Conservation (phyloP, 768 basidiomycete species). For the Phaeotremella fagi region DNA sequence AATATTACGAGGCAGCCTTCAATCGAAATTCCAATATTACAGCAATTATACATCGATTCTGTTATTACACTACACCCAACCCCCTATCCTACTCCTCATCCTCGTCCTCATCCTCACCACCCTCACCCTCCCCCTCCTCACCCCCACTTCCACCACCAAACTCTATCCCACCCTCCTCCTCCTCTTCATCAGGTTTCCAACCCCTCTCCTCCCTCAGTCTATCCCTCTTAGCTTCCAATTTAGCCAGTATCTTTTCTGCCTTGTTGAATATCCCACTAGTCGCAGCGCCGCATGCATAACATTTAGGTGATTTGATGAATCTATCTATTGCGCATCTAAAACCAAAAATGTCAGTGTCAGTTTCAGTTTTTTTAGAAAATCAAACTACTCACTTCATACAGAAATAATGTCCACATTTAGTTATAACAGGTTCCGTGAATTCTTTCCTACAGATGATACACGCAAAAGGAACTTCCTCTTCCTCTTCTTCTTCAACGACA, state of each 20-base stretch:
- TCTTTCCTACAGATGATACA: constrained; percentile 93
- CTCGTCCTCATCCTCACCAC: constrained; percentile 29
- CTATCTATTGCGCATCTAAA: constrained; percentile 81
- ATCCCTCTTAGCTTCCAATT: constrained; percentile 68
- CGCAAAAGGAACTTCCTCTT: constrained; percentile 93
- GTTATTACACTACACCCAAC: too few relatives aligned
- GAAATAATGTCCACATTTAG: constrained; percentile 94
- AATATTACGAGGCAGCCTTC: too few relatives aligned
- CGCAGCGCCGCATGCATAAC: constrained; percentile 84
- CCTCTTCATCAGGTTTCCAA: constrained; percentile 39
- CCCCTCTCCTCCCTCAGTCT: constrained; percentile 53
- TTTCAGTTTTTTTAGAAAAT: background rate
- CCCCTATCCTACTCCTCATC: background rate
- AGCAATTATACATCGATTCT: too few relatives aligned
- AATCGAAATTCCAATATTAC: too few relatives aligned
- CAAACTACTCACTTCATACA: constrained; percentile 59
- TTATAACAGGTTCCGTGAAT: constrained; percentile 91
- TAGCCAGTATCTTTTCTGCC: constrained; percentile 86
- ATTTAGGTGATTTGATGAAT: constrained; percentile 82
- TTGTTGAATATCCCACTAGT: constrained; percentile 94
- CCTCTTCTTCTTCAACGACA: constrained; percentile 53
- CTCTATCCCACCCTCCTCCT: constrained; percentile 41
- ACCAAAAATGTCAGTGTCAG: constrained; percentile 1
- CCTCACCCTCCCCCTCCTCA: constrained; percentile 52
- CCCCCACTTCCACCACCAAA: constrained; percentile 34